Base-by-base conservation (phyloP, 2,329 filamentous ascomycete species). In the Sporothrix brunneoviolacea region DNA sequence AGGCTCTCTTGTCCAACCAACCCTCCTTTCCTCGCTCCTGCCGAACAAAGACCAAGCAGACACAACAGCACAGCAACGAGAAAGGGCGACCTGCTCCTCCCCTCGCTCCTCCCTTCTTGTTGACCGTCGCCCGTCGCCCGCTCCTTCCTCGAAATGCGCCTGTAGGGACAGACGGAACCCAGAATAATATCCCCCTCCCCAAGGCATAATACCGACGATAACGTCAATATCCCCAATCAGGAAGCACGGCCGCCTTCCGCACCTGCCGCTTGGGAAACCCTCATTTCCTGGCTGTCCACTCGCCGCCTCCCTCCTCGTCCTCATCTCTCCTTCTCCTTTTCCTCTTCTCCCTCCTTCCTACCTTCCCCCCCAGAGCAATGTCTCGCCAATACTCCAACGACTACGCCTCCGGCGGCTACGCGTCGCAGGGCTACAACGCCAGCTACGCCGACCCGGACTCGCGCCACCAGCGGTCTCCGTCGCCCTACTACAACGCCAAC, bases 311-410 rank as follows among this genome's bases (percentile, higher is more conserved):
- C 13, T 9, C n/a, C 35, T 16, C 41, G 19, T 9, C 7, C 16
- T 21, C 27, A 4, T 8, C 27, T 41, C 16, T 48, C 19, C 12
- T 27, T 48, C 18, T 30, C n/a, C 12, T 15, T 4, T 7, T 4
- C 13, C 12, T 44, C 45, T 12, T n/a, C 13, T 16, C 13, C 9
- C 32, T 9, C 21, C 43, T 9, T 40, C 27, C n/a, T n/a, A n/a
- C n/a, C 16, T 22, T 18, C 4, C 13, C 7, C 27, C 21, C 39
- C 66, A 7, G 60, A 66, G 45, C 60, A 60, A 38, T 57, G 54
- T 16, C 56, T 57, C 21, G 54, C 28, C 33, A 57, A 59, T 51
- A 62, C 64, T 18, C 65, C 64, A 32, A 74, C 68, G 61, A 65
- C 68, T 59, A 63, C 68, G 28, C 30, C 22, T 43, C 69, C 71